Conservation (phyloP, 1,139 yeast species). For the Debaryomyces robertsiae region DNA sequence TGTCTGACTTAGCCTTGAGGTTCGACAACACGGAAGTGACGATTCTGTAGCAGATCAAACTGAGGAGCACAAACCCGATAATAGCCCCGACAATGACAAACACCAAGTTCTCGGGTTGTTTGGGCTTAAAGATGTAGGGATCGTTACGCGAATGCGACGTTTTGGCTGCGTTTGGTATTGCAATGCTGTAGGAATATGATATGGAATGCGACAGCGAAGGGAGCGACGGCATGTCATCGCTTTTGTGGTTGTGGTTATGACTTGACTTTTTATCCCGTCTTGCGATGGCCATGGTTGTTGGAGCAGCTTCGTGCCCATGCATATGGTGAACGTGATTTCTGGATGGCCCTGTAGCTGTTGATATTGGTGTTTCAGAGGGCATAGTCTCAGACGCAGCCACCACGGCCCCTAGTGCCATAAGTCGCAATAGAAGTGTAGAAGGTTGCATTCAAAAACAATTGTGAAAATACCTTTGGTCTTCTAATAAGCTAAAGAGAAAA, state of each 20-base stretch:
- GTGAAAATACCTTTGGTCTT: too few relatives aligned
- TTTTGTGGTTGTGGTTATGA: not conserved
- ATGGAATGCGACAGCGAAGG: conserved; percentile 9
- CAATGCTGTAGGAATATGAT: conserved; percentile 21
- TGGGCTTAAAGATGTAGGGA: conserved; percentile 36
- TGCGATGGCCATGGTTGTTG: conserved; percentile 1
- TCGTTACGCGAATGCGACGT: conserved; percentile 17
- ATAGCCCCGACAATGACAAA: conserved; percentile 47
- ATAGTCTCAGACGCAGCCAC: not conserved
- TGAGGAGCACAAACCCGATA: conserved; percentile 28
- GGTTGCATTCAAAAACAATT: not conserved
- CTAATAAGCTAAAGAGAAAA: not conserved
- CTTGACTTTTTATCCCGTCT: not conserved
- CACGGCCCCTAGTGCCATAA: not conserved
- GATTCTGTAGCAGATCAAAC: conserved; percentile 26
- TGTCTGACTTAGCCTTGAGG: conserved; percentile 39
- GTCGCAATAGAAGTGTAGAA: conserved; percentile 1
- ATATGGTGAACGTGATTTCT: conserved; percentile 7
- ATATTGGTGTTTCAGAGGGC: not conserved
- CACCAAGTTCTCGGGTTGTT: conserved; percentile 39
- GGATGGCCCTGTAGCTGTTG: not conserved
- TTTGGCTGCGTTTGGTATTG: conserved; percentile 17
- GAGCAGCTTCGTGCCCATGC: not conserved
- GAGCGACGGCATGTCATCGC: conserved; percentile 7
- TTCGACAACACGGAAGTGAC: conserved; percentile 26